Evolutionary conservation across 2,329 filamentous ascomycete species (phyloP).

Genomic region (Tolypocladium capitatum): DNA sequence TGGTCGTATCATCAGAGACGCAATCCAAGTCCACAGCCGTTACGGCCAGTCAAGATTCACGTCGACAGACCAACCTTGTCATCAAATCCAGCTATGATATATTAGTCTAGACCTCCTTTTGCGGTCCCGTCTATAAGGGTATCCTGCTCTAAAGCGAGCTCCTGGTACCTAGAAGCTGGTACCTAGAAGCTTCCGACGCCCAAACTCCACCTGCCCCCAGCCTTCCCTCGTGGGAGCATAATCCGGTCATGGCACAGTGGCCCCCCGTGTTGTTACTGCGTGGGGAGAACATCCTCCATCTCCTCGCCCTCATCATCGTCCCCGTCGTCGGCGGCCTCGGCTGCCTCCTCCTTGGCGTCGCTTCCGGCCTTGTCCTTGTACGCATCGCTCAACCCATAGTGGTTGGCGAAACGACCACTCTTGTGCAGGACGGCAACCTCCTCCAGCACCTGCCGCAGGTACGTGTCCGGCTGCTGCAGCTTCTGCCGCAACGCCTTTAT

Average conservation of each 20-base stretch:
- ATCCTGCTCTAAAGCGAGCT: conserved; percentile 12
- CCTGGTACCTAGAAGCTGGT: neutral
- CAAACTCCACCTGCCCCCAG: neutral
- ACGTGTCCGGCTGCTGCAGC: conserved; percentile 83
- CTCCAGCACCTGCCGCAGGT: conserved; percentile 72
- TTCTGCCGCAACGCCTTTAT: conserved; percentile 70
- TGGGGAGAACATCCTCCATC: conserved; percentile 61
- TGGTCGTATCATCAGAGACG: too few relatives aligned
- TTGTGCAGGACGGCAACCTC: conserved; percentile 74
- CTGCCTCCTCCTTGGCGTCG: conserved; percentile 38
- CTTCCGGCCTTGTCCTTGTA: conserved; percentile 24
- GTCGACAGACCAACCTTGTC: too few relatives aligned
- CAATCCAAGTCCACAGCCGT: too few relatives aligned
- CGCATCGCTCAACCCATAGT: conserved; percentile 65
- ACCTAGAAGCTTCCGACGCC: neutral
- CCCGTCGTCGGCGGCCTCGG: conserved; percentile 47
- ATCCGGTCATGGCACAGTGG: neutral
- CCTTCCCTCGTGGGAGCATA: neutral
- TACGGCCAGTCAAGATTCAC: too few relatives aligned
- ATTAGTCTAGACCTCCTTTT: conserved; percentile 3
- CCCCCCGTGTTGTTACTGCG: conserved; percentile 5
- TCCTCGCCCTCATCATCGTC: conserved; percentile 56
- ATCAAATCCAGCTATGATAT: neutral
- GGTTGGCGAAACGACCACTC: conserved; percentile 71
- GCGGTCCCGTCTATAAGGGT: conserved; percentile 10